phyloP scores from a whole-genome alignment of 805 yeast genomes.

The Cyberlindnera sargentensis region DNA sequence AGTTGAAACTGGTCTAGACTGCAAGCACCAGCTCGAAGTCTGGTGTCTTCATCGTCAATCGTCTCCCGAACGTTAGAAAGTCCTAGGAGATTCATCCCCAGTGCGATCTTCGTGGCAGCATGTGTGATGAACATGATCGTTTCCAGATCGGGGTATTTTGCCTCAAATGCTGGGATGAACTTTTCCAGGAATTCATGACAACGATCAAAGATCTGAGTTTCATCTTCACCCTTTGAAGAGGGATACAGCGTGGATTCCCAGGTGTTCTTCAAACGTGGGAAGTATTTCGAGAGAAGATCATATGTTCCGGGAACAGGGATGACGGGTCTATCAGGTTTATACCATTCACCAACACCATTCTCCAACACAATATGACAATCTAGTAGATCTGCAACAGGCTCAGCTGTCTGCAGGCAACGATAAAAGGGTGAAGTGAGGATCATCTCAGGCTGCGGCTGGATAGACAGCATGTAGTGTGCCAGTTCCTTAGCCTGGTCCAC shows the following conservation, averaged over 20 bases:
- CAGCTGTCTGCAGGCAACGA: slow-evolving; percentile 78
- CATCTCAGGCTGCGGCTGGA: slow-evolving; percentile 56
- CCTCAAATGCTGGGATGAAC: slow-evolving; percentile 53
- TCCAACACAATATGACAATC: slow-evolving; percentile 61
- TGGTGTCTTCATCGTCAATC: slow-evolving; percentile 38
- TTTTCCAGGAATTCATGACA: slow-evolving; percentile 44
- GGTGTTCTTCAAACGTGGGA: slow-evolving; percentile 39
- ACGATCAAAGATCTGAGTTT: slow-evolving; percentile 59
- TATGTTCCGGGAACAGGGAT: slow-evolving; percentile 65
- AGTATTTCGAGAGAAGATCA: slow-evolving; percentile 43
- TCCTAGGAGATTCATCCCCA: slow-evolving; percentile 70
- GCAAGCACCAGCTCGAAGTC: slow-evolving; percentile 75
- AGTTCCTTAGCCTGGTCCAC: slow-evolving; percentile 80
- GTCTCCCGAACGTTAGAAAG: slow-evolving; percentile 43
- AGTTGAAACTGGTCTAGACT: slow-evolving; percentile 60
- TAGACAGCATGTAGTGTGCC: slow-evolving; percentile 48
- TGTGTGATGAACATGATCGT: slow-evolving; percentile 75
- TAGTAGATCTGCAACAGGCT: slow-evolving; percentile 57
- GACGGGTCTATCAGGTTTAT: slow-evolving; percentile 55
- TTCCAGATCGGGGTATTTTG: slow-evolving; percentile 50
- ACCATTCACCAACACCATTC: slow-evolving; percentile 91
- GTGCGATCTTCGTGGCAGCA: slow-evolving; percentile 87
- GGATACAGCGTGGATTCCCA: slow-evolving; percentile 59
- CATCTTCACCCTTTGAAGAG: slow-evolving; percentile 63
- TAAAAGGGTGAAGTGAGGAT: slow-evolving; percentile 82